Conservation (phyloP, 148 eudicot species). For the Arctostaphylos glauca region DNA sequence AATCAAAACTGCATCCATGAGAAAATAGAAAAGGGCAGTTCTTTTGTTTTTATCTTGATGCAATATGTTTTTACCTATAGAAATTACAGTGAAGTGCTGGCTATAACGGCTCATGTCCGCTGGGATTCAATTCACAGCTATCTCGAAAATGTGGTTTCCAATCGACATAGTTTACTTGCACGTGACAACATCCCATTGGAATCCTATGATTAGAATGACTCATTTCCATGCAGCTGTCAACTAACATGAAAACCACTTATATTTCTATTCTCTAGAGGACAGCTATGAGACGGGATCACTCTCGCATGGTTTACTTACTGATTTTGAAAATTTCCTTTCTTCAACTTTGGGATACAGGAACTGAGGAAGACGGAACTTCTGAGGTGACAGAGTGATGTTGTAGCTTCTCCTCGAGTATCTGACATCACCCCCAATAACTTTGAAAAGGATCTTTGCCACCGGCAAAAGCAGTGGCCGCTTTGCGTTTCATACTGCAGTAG, state of each 20-base stretch:
- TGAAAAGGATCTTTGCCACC: neutral
- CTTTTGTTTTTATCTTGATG: neutral
- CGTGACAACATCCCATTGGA: neutral
- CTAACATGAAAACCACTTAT: neutral
- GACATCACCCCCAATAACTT: neutral
- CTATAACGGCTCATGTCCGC: neutral
- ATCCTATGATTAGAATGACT: neutral
- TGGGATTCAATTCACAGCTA: neutral
- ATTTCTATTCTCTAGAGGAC: neutral
- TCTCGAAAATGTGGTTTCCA: neutral
- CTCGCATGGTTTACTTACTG: neutral
- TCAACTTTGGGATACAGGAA: neutral
- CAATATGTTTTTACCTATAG: neutral
- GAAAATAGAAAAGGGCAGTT: neutral
- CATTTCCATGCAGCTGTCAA: neutral
- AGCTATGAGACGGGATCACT: neutral
- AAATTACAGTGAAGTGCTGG: neutral
- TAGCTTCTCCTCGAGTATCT: neutral
- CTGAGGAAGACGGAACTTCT: slow-evolving; percentile 1
- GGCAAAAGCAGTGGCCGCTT: neutral
- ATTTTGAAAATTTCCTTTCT: neutral
- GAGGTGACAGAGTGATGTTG: neutral
- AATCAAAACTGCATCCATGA: neutral
- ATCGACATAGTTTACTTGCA: neutral
- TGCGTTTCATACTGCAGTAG: neutral